These are phyloP conservation scores for Euphorbia celastroides DNA, from an alignment of 441 rosid species.

Conservation along the genomic window DNA sequence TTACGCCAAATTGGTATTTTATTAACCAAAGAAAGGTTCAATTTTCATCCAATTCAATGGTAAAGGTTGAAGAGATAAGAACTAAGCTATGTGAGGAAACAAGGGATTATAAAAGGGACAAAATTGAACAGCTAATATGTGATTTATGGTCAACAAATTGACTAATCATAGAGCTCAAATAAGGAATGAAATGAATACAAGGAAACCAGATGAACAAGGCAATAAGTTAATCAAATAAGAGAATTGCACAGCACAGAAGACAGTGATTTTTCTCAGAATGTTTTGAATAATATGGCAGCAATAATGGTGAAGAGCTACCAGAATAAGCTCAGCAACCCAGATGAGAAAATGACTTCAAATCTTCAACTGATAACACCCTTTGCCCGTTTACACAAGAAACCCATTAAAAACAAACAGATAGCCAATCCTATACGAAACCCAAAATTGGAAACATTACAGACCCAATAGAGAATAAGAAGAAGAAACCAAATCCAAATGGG, in stretches of 20 bases:
- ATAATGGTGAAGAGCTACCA: conserved; percentile 29
- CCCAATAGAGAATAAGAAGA: neutral
- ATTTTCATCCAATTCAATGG: neutral
- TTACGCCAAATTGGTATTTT: conserved; percentile 12
- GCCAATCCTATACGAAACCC: conserved; percentile 8
- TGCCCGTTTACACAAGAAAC: conserved; percentile 18
- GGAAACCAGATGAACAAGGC: conserved; percentile 10
- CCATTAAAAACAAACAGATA: conserved; percentile 1
- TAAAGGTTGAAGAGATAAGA: too few species aligned
- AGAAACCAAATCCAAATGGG: conserved; percentile 10
- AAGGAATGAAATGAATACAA: neutral
- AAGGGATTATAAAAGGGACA: conserved; percentile 17
- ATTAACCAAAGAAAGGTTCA: conserved; percentile 13
- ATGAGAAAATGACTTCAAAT: conserved; percentile 20
- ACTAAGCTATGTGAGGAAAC: too few species aligned
- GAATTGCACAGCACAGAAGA: conserved; percentile 12
- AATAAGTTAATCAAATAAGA: conserved; percentile 14
- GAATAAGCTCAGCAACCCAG: conserved; percentile 21
- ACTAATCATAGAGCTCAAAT: conserved; percentile 6
- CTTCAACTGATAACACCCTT: conserved; percentile 11
- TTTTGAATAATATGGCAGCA: conserved; percentile 8
- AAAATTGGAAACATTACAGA: conserved; percentile 14
- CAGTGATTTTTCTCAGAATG: conserved; percentile 2
- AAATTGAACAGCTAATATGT: conserved; percentile 14
- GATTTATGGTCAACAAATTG: conserved; percentile 1